A percentile compares a stretch with the other conserved stretches of the same genome.
Evolutionary conservation across 148 eudicot species (phyloP).

Genomic region (Cornus suecica): DNA sequence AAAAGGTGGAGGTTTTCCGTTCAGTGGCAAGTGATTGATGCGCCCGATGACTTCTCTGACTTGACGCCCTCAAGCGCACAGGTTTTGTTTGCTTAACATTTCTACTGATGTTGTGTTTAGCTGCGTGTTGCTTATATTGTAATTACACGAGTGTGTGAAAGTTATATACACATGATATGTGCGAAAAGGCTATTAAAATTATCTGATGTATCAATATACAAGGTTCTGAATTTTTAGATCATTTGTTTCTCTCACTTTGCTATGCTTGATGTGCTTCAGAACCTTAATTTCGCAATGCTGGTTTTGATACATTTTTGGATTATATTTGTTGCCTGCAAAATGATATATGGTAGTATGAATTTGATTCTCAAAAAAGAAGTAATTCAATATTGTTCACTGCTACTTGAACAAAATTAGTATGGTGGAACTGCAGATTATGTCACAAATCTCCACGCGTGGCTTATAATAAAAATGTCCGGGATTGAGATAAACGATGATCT

Average conservation of each 20-base stretch:
- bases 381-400: neutral
- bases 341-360: neutral
- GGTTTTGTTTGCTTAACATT: constrained; percentile 67
- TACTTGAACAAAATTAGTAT: neutral
- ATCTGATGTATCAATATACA: neutral
- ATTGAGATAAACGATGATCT: neutral
- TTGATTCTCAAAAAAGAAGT: neutral
- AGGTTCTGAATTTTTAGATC: neutral
- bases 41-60: constrained; percentile 50
- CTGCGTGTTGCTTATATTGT: neutral
- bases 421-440: neutral
- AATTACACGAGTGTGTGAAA: neutral
- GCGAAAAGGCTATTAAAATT: constrained; percentile 9
- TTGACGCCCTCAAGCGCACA: constrained; percentile 82
- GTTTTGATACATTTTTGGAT: neutral
- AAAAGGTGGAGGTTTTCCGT: constrained; percentile 55
- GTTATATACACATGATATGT: constrained; percentile 10
- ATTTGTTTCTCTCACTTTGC: neutral
- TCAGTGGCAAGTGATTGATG: constrained; percentile 67
- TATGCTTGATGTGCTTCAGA: neutral
- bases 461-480: neutral
- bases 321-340: neutral
- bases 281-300: neutral
- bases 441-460: neutral
- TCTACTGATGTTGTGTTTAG: neutral